These are phyloP conservation scores for Melanogaster broomeanus DNA, from an alignment of 768 basidiomycete species.

Conservation along the genomic window DNA sequence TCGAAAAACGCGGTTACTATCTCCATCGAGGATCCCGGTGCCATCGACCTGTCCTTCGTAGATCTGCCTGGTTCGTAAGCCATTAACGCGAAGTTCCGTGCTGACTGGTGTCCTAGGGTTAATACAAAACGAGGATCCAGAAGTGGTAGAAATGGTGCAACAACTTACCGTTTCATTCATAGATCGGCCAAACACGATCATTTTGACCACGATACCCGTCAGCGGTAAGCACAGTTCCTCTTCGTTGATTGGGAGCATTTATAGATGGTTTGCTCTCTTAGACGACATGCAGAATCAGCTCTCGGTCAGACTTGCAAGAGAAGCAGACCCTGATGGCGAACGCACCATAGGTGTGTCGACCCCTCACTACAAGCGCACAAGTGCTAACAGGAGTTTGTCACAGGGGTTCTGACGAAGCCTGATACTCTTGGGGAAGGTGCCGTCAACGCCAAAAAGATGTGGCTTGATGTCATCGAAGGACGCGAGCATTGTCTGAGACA, in stretches of 20 bases:
- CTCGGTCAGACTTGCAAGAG: slow-evolving; percentile 53
- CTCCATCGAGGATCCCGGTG: slow-evolving; percentile 43
- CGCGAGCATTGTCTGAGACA: slow-evolving; percentile 46
- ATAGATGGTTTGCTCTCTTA: slow-evolving; percentile 20
- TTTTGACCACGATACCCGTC: slow-evolving; percentile 69
- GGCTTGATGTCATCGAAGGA: slow-evolving; percentile 57
- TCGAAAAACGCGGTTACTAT: slow-evolving; percentile 54
- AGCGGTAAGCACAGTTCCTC: slow-evolving; percentile 40
- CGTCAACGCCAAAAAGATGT: slow-evolving; percentile 39
- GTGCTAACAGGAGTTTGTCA: neutral
- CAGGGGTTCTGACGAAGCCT: slow-evolving; percentile 73
- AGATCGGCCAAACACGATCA: slow-evolving; percentile 50
- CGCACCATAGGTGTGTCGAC: slow-evolving; percentile 58
- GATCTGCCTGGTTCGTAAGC: slow-evolving; percentile 50
- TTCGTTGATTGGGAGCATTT: neutral
- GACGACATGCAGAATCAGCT: slow-evolving; percentile 71
- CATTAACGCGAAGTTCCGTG: neutral
- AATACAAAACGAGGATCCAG: slow-evolving; percentile 52
- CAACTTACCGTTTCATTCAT: slow-evolving; percentile 52
- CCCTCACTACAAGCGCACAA: neutral
- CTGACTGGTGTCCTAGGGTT: slow-evolving; percentile 41
- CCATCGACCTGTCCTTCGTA: slow-evolving; percentile 52
- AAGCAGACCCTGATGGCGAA: slow-evolving; percentile 52
- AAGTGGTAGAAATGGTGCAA: slow-evolving; percentile 46
- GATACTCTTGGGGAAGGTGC: slow-evolving; percentile 52